These are phyloP conservation scores for Linnemannia elongata DNA, from an alignment of 192 early-diverging fungal species.

Conservation along the genomic window DNA sequence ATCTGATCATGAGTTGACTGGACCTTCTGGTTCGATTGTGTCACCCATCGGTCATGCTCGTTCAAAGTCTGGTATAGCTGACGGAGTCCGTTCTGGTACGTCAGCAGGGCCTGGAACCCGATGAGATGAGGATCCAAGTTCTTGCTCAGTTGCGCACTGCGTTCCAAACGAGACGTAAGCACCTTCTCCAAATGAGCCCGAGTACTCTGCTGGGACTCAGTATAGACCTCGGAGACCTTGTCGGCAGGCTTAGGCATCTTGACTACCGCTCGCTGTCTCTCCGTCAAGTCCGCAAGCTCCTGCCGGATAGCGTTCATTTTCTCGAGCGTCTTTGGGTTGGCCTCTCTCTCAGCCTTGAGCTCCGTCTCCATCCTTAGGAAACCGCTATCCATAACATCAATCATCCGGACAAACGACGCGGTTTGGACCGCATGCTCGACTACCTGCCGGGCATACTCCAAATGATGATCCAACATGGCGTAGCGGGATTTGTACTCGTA, in stretches of 20 bases:
- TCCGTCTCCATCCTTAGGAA: conserved; percentile 43
- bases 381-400: conserved; percentile 48
- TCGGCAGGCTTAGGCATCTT: conserved; percentile 43
- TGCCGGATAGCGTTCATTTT: conserved; percentile 36
- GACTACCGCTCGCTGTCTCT: background rate
- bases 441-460: conserved; percentile 20
- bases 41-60: conserved; percentile 42
- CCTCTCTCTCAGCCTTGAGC: conserved; percentile 39
- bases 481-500: conserved; percentile 47
- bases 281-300: conserved; percentile 29
- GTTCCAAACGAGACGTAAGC: conserved; percentile 10
- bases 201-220: conserved; percentile 2
- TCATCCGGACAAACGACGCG: conserved; percentile 18
- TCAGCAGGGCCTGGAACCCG: conserved; percentile 33
- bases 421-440: conserved; percentile 3
- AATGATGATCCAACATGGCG: conserved; percentile 26
- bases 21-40: conserved; percentile 22
- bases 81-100: conserved; percentile 45
- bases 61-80: conserved; percentile 25
- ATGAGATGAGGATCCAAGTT: conserved; percentile 20
- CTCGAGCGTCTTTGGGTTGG: conserved; percentile 27
- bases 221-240: conserved; percentile 34
- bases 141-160: conserved; percentile 19
- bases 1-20: conserved; percentile 46
- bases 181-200: conserved; percentile 26